A percentile compares a stretch with the other conserved stretches of the same genome.
phyloP scores from a whole-genome alignment of 352 stramenopile species.

The Globisporangium polare region DNA sequence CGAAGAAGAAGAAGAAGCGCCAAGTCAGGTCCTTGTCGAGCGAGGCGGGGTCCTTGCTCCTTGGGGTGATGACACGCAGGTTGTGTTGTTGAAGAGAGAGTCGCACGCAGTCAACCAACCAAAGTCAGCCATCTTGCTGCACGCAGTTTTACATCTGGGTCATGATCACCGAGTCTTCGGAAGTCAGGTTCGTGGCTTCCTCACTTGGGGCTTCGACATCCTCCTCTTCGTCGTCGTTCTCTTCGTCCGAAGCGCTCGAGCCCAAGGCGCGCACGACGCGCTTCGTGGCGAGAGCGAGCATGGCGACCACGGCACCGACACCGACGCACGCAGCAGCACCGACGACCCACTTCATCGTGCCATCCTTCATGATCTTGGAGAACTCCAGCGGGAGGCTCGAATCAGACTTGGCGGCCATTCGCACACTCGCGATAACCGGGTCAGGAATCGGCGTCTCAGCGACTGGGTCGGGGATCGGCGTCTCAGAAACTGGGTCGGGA shows the following conservation, averaged over 20 bases:
- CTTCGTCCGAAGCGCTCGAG: background rate
- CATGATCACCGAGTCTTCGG: background rate
- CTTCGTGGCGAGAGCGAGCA: background rate
- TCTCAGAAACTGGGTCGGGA: background rate
- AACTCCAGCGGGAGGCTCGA: background rate
- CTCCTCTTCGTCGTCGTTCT: background rate
- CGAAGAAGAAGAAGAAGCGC: background rate
- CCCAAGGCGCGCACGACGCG: background rate
- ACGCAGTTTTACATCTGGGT: background rate
- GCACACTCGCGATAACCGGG: background rate
- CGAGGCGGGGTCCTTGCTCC: background rate
- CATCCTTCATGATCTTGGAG: background rate
- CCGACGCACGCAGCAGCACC: background rate
- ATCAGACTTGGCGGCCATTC: background rate
- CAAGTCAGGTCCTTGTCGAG: background rate
- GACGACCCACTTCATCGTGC: background rate
- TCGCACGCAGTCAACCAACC: background rate
- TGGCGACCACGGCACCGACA: background rate
- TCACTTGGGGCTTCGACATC: background rate
- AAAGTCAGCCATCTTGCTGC: background rate
- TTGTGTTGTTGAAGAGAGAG: background rate
- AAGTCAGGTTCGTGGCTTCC: background rate
- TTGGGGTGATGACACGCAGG: background rate
- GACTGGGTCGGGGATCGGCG: background rate
- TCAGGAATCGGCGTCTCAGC: background rate